Percentiles rank a stretch among this genome's conserved stretches.
Conservation (phyloP, 495 filamentous ascomycete species). For the Glonium stellatum region DNA sequence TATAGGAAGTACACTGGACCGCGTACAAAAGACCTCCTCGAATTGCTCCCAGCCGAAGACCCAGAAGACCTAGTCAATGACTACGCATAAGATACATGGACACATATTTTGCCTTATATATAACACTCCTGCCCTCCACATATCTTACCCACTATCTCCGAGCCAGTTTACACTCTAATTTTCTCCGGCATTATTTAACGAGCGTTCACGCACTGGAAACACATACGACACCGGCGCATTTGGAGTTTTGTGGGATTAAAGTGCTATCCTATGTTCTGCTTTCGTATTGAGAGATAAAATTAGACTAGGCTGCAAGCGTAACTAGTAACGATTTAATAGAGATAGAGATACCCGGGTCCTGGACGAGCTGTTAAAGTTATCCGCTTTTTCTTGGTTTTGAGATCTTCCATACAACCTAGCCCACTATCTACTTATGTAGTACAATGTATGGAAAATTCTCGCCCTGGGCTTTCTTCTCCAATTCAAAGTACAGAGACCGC, state of each 20-base stretch:
- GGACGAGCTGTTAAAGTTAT: neutral
- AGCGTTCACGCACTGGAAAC: neutral
- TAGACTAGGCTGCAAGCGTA: neutral
- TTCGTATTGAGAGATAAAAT: neutral
- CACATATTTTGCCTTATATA: neutral
- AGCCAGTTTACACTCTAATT: neutral
- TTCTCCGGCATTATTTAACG: neutral
- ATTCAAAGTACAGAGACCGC: no score
- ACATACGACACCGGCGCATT: neutral
- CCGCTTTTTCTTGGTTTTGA: neutral
- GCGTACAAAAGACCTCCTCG: conserved; percentile 27
- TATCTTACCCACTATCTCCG: neutral
- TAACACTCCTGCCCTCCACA: neutral
- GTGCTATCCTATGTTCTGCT: neutral
- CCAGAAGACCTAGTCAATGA: conserved; percentile 20
- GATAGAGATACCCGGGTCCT: neutral
- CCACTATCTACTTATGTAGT: neutral
- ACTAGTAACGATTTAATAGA: neutral
- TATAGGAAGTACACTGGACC: conserved; percentile 30
- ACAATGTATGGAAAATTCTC: no score
- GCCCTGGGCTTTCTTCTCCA: no score
- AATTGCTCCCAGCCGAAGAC: conserved; percentile 28
- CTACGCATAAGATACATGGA: neutral
- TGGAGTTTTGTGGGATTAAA: neutral
- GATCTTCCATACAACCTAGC: neutral